Evolutionary conservation across 1,139 yeast genomes (phyloP).

Genomic region (Debaryomyces sp.): DNA sequence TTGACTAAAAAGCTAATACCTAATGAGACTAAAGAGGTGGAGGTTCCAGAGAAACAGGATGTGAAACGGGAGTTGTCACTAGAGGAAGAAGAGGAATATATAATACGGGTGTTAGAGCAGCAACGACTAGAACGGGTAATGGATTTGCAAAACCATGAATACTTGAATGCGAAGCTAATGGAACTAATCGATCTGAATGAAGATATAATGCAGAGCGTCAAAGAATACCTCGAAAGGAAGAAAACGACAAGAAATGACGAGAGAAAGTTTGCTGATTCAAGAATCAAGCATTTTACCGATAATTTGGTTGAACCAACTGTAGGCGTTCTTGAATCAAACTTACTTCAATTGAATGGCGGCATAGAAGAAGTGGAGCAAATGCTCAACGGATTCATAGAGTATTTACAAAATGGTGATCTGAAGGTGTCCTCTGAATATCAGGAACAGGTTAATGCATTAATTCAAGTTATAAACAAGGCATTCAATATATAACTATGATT

Average conservation of each 20-base stretch:
- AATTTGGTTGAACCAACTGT: slow-evolving; percentile 17
- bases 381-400: slow-evolving; percentile 10
- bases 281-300: slow-evolving; percentile 17
- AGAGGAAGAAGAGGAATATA: slow-evolving; percentile 13
- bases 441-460: slow-evolving; percentile 22
- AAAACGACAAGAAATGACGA: slow-evolving; percentile 20
- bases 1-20: slow-evolving; percentile 26
- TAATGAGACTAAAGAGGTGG: slow-evolving; percentile 15
- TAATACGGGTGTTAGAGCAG: slow-evolving; percentile 29
- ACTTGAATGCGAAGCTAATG: slow-evolving; percentile 32
- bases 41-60: neutral
- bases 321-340: slow-evolving; percentile 19
- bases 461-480: slow-evolving; percentile 22
- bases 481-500: neutral
- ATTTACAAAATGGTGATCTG: slow-evolving; percentile 10
- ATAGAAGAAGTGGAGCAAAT: slow-evolving; percentile 13
- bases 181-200: slow-evolving; percentile 42
- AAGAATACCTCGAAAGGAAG: slow-evolving; percentile 36
- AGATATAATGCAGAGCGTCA: slow-evolving; percentile 41
- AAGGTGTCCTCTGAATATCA: slow-evolving; percentile 19
- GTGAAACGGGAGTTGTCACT: neutral
- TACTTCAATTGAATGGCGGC: slow-evolving; percentile 13
- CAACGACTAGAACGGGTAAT: slow-evolving; percentile 40
- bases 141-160: slow-evolving; percentile 50
- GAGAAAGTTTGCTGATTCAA: slow-evolving; percentile 8